phyloP scores from a whole-genome alignment of 2,329 filamentous ascomycete genomes.

The Dothistroma septosporum region DNA sequence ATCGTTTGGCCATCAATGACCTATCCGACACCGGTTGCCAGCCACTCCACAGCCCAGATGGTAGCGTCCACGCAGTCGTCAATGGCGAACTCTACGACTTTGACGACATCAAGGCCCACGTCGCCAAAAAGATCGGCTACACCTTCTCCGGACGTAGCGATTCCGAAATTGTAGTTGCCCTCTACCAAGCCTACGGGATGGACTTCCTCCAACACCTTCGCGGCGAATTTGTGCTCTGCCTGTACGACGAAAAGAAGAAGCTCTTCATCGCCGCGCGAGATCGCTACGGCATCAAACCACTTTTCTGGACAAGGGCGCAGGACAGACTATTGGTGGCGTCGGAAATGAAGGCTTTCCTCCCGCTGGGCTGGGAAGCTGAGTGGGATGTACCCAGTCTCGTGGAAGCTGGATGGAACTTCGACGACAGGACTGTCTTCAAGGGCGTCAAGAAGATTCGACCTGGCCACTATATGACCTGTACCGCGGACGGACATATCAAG shows the following conservation, averaged over 20 bases:
- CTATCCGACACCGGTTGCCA: constrained; percentile 47
- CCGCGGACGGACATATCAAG: constrained; percentile 38
- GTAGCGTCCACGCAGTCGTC: constrained; percentile 52
- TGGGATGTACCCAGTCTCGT: constrained; percentile 51
- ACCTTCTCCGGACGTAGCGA: constrained; percentile 47
- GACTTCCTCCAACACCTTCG: constrained; percentile 47
- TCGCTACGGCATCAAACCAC: constrained; percentile 55
- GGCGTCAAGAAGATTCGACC: constrained; percentile 46
- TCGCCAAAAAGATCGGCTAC: constrained; percentile 38
- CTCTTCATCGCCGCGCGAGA: constrained; percentile 50
- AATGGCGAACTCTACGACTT: constrained; percentile 59
- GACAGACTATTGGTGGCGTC: constrained; percentile 47
- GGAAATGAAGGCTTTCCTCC: constrained; percentile 52
- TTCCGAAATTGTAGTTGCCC: constrained; percentile 51
- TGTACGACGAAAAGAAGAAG: constrained; percentile 47
- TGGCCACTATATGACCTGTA: constrained; percentile 43
- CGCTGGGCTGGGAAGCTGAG: constrained; percentile 47
- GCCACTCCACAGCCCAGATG: constrained; percentile 35
- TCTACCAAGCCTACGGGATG: constrained; percentile 50
- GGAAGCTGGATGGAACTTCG: constrained; percentile 44
- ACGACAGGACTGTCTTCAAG: constrained; percentile 49
- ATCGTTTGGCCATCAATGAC: constrained; percentile 53
- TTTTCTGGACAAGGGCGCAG: constrained; percentile 47
- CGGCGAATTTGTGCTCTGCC: constrained; percentile 53
- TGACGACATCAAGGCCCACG: constrained; percentile 41